Evolutionary conservation across 257 asterid genomes (phyloP).

Genomic region (Handroanthus guayacan): DNA sequence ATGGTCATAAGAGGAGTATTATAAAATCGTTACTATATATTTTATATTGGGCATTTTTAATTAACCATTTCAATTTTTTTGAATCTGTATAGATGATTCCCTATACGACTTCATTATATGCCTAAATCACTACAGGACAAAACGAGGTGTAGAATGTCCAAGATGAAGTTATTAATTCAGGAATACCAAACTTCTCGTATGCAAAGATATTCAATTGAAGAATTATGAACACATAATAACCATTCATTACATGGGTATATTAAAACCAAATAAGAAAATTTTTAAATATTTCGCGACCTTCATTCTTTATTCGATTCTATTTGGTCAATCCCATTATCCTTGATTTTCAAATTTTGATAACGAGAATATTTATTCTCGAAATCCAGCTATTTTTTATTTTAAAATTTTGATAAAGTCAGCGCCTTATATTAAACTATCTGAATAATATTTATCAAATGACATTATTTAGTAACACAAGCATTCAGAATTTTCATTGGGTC

Average conservation of each 20-base stretch:
- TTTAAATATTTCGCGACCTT: no score
- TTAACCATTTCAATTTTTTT: neutral
- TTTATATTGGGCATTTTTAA: neutral
- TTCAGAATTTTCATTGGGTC: no score
- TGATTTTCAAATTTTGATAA: no score
- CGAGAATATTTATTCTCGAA: no score
- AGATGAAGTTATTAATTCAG: neutral
- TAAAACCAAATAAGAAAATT: no score
- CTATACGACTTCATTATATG: constrained; percentile 27
- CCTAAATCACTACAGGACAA: constrained; percentile 39
- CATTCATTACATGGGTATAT: neutral
- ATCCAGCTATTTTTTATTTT: no score
- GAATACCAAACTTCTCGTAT: neutral
- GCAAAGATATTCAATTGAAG: neutral
- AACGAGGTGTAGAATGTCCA: neutral
- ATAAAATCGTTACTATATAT: constrained; percentile 12
- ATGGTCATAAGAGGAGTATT: neutral
- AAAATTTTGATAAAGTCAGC: no score
- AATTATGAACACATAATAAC: neutral
- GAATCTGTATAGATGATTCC: constrained; percentile 33
- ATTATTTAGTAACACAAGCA: no score
- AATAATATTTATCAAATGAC: no score
- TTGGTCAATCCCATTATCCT: no score
- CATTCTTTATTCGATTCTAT: no score
- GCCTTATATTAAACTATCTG: no score